Conservation (phyloP, 1,284 basidiomycete species). For the Paramarasmius palmivorus region DNA sequence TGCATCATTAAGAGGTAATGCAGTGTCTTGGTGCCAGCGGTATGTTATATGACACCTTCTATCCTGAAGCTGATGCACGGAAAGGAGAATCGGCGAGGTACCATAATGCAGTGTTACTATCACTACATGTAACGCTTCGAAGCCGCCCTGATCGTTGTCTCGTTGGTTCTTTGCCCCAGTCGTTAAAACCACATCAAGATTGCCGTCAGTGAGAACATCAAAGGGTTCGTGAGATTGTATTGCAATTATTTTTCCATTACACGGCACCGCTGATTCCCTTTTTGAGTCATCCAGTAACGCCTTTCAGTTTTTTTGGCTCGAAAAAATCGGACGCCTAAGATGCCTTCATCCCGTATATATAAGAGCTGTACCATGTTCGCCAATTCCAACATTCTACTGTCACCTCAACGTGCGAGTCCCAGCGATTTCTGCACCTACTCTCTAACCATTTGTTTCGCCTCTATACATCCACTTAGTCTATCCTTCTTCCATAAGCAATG, state of each 20-base stretch:
- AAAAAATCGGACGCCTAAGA: no score
- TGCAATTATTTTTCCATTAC: not conserved
- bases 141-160: not conserved
- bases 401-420: not conserved
- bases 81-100: not conserved
- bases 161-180: not conserved
- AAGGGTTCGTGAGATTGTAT: not conserved
- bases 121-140: not conserved
- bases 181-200: not conserved
- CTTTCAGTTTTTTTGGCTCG: slow-evolving; percentile 1
- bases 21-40: no score
- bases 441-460: not conserved
- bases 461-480: not conserved
- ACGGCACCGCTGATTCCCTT: slow-evolving; percentile 11
- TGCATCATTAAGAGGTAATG: no score
- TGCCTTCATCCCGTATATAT: not conserved
- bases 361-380: not conserved
- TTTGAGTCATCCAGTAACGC: slow-evolving; percentile 10
- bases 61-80: not conserved
- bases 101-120: not conserved
- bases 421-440: not conserved
- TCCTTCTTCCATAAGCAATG: slow-evolving; percentile 10
- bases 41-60: no score
- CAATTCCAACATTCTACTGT: not conserved
- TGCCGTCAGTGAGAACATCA: no score